phyloP scores from a whole-genome alignment of 805 yeast genomes.

The Lachancea thermotolerans region DNA sequence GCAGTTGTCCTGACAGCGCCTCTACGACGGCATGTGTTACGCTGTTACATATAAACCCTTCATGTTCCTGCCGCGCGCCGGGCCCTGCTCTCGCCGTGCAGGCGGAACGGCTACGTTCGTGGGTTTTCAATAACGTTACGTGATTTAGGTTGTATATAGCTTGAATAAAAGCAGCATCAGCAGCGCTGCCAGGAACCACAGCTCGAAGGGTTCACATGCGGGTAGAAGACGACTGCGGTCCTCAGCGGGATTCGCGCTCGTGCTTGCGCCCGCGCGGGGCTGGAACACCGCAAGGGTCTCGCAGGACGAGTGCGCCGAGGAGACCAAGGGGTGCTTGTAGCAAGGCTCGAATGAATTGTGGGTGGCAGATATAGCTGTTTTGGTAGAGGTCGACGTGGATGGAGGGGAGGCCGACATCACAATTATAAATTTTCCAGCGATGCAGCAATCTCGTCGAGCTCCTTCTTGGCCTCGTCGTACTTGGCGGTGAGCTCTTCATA shows the following conservation, averaged over 20 bases:
- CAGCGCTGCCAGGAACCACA: conserved; percentile 4
- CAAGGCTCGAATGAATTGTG: background rate
- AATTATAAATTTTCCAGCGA: conserved; percentile 64
- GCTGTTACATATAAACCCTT: too few relatives aligned
- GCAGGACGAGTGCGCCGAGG: background rate
- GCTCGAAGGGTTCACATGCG: background rate
- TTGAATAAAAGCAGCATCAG: conserved; percentile 7
- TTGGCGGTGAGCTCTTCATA: conserved; percentile 80
- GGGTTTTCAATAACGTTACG: too few relatives aligned
- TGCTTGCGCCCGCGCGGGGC: background rate
- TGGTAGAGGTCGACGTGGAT: conserved; percentile 4
- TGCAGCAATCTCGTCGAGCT: conserved; percentile 92
- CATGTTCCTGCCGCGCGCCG: too few relatives aligned
- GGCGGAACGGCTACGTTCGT: too few relatives aligned
- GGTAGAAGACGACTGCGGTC: background rate
- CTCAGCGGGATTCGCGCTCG: background rate
- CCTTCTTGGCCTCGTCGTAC: conserved; percentile 79
- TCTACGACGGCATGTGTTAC: too few relatives aligned
- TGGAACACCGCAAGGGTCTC: background rate
- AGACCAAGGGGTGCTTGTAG: background rate
- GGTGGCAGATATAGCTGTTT: conserved; percentile 1
- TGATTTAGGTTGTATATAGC: background rate
- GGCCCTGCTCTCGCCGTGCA: too few relatives aligned
- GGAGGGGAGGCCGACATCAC: conserved; percentile 5
- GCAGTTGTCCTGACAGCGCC: too few relatives aligned